These are phyloP conservation scores for Aspergillus niger DNA, from an alignment of 2,329 filamentous ascomycete species.

Conservation along the genomic window DNA sequence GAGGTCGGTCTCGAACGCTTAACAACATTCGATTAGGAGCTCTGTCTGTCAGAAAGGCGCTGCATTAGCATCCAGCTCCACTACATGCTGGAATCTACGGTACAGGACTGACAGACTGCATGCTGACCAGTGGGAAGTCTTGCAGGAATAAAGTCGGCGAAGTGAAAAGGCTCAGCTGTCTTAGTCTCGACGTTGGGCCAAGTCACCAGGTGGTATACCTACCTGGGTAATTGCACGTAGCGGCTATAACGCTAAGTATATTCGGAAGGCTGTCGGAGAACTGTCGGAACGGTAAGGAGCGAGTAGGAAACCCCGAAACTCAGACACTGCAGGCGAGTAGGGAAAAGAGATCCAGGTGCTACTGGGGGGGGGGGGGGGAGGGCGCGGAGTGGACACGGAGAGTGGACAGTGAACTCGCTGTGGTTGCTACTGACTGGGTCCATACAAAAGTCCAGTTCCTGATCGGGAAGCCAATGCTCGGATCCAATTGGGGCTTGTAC, in stretches of 20 bases:
- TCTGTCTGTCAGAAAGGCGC: background rate
- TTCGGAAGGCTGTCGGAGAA: background rate
- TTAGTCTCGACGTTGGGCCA: background rate
- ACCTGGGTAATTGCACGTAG: background rate
- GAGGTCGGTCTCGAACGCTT: constrained; percentile 7
- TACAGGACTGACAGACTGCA: background rate
- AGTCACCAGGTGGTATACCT: background rate
- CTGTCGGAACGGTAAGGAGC: background rate
- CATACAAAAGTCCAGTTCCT: constrained; percentile 9
- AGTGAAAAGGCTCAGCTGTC: background rate
- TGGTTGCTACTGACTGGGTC: background rate
- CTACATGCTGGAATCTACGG: background rate
- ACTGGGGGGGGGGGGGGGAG: background rate
- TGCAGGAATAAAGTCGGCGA: background rate
- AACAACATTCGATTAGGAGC: background rate
- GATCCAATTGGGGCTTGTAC: constrained; percentile 3
- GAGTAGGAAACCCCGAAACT: background rate
- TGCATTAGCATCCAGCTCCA: background rate
- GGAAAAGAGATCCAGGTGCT: background rate
- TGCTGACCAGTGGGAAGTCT: background rate
- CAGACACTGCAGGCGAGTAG: background rate
- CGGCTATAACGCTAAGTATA: background rate
- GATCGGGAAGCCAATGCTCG: constrained; percentile 1
- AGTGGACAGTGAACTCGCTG: background rate
- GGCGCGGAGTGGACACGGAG: background rate